These are phyloP conservation scores for Xylaria intraflava DNA, from an alignment of 495 filamentous ascomycete genomes.

Conservation along the genomic window DNA sequence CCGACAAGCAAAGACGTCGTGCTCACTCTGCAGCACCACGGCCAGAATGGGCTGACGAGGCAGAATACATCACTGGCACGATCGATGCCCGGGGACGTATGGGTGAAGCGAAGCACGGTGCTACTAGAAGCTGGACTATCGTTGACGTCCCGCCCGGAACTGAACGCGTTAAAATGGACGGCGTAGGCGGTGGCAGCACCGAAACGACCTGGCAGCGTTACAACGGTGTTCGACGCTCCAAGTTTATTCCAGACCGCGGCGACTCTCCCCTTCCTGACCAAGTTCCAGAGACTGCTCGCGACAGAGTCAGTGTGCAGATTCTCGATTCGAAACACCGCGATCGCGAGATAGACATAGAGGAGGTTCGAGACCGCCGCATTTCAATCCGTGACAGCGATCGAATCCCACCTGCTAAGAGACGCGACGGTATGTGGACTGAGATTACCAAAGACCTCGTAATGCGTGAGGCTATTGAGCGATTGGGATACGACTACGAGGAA, in stretches of 20 bases:
- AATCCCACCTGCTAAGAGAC: slow-evolving; percentile 33
- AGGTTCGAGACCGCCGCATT: slow-evolving; percentile 39
- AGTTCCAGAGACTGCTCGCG: slow-evolving; percentile 26
- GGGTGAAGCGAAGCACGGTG: slow-evolving; percentile 62
- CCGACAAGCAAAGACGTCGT: slow-evolving; percentile 28
- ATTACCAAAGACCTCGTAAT: slow-evolving; percentile 91
- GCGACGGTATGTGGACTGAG: slow-evolving; percentile 87
- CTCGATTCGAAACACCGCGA: slow-evolving; percentile 33
- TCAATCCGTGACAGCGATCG: slow-evolving; percentile 25
- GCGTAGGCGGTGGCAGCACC: slow-evolving; percentile 56
- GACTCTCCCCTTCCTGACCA: slow-evolving; percentile 13
- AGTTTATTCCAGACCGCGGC: slow-evolving; percentile 55
- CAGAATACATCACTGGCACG: slow-evolving; percentile 58
- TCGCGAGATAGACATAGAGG: slow-evolving; percentile 40
- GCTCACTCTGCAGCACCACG: slow-evolving; percentile 44
- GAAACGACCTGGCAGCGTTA: slow-evolving; percentile 72
- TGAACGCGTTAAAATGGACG: slow-evolving; percentile 67
- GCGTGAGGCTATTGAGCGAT: slow-evolving; percentile 75
- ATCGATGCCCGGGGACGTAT: slow-evolving; percentile 52
- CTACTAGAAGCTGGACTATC: slow-evolving; percentile 66
- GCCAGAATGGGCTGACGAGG: slow-evolving; percentile 47
- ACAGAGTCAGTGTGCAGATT: slow-evolving; percentile 39
- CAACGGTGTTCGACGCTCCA: slow-evolving; percentile 64
- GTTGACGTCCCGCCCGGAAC: slow-evolving; percentile 77
- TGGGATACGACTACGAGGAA: slow-evolving; percentile 89